These are phyloP conservation scores for Fomitopsis pinicola DNA, from an alignment of 1,284 basidiomycete genomes.

Conservation along the genomic window DNA sequence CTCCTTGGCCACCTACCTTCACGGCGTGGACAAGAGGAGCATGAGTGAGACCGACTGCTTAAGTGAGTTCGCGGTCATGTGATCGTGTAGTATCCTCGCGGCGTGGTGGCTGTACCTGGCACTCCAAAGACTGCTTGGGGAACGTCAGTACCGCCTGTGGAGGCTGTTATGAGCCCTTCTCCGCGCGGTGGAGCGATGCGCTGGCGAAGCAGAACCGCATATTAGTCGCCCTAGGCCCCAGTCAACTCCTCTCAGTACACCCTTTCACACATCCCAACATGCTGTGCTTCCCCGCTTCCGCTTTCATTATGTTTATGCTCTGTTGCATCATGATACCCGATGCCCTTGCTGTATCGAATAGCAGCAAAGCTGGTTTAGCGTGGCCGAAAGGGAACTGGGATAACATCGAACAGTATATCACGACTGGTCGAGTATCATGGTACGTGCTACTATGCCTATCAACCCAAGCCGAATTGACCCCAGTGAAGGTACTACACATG, in stretches of 20 bases:
- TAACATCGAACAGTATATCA: conserved; percentile 25
- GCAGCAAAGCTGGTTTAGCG: conserved; percentile 29
- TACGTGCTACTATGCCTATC: conserved; percentile 8
- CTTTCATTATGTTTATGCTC: neutral
- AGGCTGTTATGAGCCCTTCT: neutral
- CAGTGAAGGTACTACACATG: conserved; percentile 32
- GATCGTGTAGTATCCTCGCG: neutral
- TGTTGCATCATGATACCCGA: neutral
- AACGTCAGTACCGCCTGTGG: neutral
- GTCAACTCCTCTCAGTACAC: neutral
- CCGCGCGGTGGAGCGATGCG: neutral
- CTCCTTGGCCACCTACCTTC: too few species aligned
- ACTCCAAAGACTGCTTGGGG: neutral
- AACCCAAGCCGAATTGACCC: neutral
- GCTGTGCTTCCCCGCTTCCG: neutral
- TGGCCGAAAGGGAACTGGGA: conserved; percentile 28
- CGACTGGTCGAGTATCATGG: conserved; percentile 30
- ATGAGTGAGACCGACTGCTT: too few species aligned
- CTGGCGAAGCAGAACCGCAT: neutral
- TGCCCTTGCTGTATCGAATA: neutral
- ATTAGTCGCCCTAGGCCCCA: neutral
- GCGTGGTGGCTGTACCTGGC: neutral
- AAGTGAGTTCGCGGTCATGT: neutral
- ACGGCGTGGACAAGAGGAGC: too few species aligned
- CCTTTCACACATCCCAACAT: neutral